These are phyloP conservation scores for Fraxinus anomala DNA, from an alignment of 257 asterid species.

Conservation along the genomic window DNA sequence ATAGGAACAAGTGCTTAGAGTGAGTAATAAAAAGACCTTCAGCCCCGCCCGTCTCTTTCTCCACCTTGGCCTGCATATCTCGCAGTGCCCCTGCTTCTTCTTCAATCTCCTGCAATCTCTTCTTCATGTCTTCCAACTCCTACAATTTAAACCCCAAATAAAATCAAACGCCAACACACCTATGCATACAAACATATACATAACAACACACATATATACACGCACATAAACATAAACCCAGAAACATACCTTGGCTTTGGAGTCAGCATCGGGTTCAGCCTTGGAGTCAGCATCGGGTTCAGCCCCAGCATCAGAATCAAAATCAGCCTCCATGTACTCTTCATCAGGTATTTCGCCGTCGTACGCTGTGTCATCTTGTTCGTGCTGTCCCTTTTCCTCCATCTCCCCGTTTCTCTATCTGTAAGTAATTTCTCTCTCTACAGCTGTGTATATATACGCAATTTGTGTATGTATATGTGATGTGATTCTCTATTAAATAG, in stretches of 20 bases:
- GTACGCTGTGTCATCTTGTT: neutral
- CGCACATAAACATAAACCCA: neutral
- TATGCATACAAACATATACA: neutral
- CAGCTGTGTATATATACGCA: neutral
- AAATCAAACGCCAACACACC: neutral
- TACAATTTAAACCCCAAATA: neutral
- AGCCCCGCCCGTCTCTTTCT: slow-evolving; percentile 33
- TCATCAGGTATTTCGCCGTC: neutral
- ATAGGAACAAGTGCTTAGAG: neutral
- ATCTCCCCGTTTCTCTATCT: neutral
- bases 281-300: slow-evolving; percentile 10
- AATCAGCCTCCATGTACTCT: slow-evolving; percentile 2
- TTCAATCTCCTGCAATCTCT: slow-evolving; percentile 39
- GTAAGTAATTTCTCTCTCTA: neutral
- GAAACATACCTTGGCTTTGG: slow-evolving; percentile 1
- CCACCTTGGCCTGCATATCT: slow-evolving; percentile 36
- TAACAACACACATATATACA: neutral
- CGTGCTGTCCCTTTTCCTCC: neutral
- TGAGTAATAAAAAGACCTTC: slow-evolving; percentile 27
- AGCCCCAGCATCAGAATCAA: slow-evolving; percentile 10
- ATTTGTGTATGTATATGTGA: neutral
- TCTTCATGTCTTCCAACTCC: slow-evolving; percentile 41
- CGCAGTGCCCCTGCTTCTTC: slow-evolving; percentile 41
- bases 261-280: slow-evolving; percentile 9
- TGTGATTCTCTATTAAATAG: neutral